Base-by-base conservation (phyloP, 1,284 basidiomycete genomes). In the Ustilago curta region DNA sequence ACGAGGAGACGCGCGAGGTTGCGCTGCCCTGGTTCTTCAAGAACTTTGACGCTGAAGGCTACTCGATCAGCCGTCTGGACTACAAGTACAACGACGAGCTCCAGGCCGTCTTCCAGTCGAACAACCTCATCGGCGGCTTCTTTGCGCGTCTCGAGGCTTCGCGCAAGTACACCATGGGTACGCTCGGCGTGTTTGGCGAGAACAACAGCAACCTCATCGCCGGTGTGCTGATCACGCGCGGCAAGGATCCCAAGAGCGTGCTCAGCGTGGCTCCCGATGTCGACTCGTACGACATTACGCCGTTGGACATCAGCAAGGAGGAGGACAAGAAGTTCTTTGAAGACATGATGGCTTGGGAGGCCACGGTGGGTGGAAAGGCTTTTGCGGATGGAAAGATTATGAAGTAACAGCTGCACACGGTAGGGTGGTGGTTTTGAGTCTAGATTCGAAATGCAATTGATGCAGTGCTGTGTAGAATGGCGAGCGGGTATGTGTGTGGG, bases 41-140 rank as follows among this genome's bases (percentile, higher is more conserved):
- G 83, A 94, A 94, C 89, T 95, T 90, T 86, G 95, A 97, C 88
- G 86, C 89, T 27, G 77, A 92, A 76, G 95, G 95, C 51, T 98
- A 91, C 91, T 96, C 94, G 72, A 86, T 92, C 85, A 96, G 92
- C 92, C 89, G 91, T 74, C 90, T 95, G 65, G 92, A 95, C 88
- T 98, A 94, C 92, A 95, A 97, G 89, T 98, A 97, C 91, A 93
- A 93, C 87, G 89, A 91, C 29, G 96, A 98, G 88, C 91, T 99
- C 76, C 95, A 94, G 43, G 90, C 91, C 86, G 89, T 80, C 27
- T 78, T 81, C 72, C 79, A 81, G 81, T 64, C 64, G 49, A 60
- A 91, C 80, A 88, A 88, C 87, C 86, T 87, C 87, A 91, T 97
- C 83, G 90, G 90, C 68, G 96, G 96, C 29, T 94, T 97, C 91